Evolutionary conservation across 306 rosid species (phyloP), one percentile per base, ranked within the genome.

Genomic region (Glycine soja): DNA sequence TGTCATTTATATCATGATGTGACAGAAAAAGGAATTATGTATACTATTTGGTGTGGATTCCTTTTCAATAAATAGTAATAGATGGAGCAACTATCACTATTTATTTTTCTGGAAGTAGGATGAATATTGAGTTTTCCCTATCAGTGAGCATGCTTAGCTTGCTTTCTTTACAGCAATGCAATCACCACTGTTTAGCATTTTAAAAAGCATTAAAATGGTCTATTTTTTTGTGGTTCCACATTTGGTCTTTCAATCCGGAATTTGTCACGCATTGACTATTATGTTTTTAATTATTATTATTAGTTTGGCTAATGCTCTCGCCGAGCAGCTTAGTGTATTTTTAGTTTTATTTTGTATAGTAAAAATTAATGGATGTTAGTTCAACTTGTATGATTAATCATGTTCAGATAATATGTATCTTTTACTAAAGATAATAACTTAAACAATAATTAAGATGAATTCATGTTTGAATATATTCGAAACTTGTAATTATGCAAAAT

Each of bases 41-140:
- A 15, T 0, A 18, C 34, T 12, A 68, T 51, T 15, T 38, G 72
- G 57, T 38, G 48, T 38, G 48, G 12, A 16, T 74, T 78, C 42
- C 74, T 65, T 81, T 78, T 85, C 43, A 72, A 51, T 7, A 46
- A 72, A 52, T 40, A 62, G 18, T 13, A 65, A 57, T 9, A 10
- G 74, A 58, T 30, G 66, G 36, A 45, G 1, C 43, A 38, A 38
- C 6, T 4, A 59, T 19, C 52, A 46, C 42, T 78, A 50, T 67
- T 86, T 70, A 47, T 45, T 73, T 75, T 80, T 43, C n/a, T 32
- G 42, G 80, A 86, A 83, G 77, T 50, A 53, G 10, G 11, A 75
- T 83, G 74, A 59, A 78, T 80, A 70, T 72, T 68, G 53, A 80
- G 81, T 80, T 87, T 79, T 50, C 82, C 68, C 47, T 9, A 15